phyloP scores from a whole-genome alignment of 2,329 filamentous ascomycete genomes.

The Cercospora sp. region DNA sequence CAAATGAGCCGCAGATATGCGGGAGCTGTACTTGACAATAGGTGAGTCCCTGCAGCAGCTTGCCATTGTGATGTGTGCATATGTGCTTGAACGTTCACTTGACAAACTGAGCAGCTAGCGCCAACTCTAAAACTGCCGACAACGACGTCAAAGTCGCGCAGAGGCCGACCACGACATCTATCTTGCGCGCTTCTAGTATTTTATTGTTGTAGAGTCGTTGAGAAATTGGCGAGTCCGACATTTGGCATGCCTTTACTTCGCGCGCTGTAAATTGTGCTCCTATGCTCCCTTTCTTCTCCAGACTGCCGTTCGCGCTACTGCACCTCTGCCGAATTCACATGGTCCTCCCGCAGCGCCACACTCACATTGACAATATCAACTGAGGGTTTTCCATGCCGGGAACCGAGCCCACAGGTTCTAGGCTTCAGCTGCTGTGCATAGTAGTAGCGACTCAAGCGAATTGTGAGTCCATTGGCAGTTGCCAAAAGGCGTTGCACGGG shows the following conservation, averaged over 20 bases:
- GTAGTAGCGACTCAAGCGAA: background rate
- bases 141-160: background rate
- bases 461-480: background rate
- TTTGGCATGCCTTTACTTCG: background rate
- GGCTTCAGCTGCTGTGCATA: background rate
- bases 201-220: background rate
- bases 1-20: background rate
- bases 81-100: background rate
- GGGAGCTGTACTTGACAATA: constrained; percentile 5
- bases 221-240: background rate
- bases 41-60: background rate
- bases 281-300: background rate
- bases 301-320: background rate
- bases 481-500: background rate
- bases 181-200: background rate
- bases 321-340: background rate
- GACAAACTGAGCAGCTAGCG: background rate
- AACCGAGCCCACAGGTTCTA: background rate
- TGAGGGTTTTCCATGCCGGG: background rate
- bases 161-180: background rate
- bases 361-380: background rate
- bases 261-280: background rate
- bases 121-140: background rate
- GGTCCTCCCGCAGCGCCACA: background rate
- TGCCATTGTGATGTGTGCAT: constrained; percentile 2